A percentile compares a stretch with the other conserved stretches of the same genome.
phyloP scores from a whole-genome alignment of 306 rosid genomes.

The Lathyrus sativus region DNA sequence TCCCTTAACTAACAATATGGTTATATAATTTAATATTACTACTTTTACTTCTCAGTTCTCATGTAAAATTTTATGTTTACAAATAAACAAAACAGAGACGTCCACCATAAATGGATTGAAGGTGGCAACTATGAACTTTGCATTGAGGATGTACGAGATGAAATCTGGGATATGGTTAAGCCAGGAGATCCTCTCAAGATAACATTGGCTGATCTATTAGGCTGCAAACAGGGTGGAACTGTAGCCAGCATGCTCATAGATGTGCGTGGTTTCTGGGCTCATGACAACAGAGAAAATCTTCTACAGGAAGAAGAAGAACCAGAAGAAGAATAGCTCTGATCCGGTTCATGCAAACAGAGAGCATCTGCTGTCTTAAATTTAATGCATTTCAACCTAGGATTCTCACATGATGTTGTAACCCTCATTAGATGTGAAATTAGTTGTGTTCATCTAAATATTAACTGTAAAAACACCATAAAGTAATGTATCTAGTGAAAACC shows the following conservation, averaged over 20 bases:
- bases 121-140: conserved; percentile 98
- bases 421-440: conserved; percentile 42
- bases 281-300: conserved; percentile 98
- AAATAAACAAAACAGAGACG: conserved; percentile 65
- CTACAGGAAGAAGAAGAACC: conserved; percentile 99
- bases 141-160: conserved; percentile 96
- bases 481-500: conserved; percentile 39
- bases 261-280: conserved; percentile 99
- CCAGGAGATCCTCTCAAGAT: conserved; percentile 77
- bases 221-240: conserved; percentile 99
- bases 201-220: conserved; percentile 74
- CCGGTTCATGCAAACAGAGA: conserved; percentile 43
- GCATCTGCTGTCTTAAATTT: conserved; percentile 15
- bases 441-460: conserved; percentile 35
- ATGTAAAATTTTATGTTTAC: not conserved
- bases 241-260: conserved; percentile 98
- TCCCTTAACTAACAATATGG: conserved; percentile 6
- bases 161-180: conserved; percentile 99
- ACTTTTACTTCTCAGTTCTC: conserved; percentile 3
- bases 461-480: conserved; percentile 2
- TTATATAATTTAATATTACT: conserved; percentile 1
- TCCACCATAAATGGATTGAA: conserved; percentile 97
- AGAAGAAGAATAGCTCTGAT: conserved; percentile 70
- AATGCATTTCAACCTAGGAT: conserved; percentile 19
- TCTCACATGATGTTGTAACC: conserved; percentile 43